Conservation (phyloP, 768 basidiomycete genomes). For the Boletus edulis region DNA sequence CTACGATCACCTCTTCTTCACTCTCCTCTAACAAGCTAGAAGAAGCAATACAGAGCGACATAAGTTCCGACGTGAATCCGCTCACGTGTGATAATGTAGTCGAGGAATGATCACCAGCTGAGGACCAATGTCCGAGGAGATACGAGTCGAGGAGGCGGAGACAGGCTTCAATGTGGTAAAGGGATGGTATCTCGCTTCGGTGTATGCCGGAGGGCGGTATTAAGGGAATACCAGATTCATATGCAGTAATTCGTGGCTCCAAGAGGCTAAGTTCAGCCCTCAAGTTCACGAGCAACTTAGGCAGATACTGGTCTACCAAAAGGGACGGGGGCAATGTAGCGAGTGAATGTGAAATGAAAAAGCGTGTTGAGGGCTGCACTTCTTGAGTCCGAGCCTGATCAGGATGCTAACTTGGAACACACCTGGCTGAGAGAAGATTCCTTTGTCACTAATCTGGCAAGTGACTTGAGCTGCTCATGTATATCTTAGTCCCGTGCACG, state of each 20-base stretch:
- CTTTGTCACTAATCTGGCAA: constrained; percentile 36
- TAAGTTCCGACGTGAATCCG: constrained; percentile 44
- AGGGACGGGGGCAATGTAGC: constrained; percentile 45
- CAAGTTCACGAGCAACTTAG: constrained; percentile 32
- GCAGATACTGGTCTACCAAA: constrained; percentile 34
- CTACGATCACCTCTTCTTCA: constrained; percentile 12
- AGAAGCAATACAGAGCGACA: constrained; percentile 50
- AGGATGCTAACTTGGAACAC: background rate
- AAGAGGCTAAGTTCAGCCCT: constrained; percentile 39
- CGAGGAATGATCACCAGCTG: constrained; percentile 13
- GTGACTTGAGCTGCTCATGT: constrained; percentile 31
- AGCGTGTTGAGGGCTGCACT: constrained; percentile 49
- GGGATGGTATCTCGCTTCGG: constrained; percentile 30
- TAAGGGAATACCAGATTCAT: constrained; percentile 40
- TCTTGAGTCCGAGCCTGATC: constrained; percentile 4
- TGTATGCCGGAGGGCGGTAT: constrained; percentile 26
- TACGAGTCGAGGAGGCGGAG: constrained; percentile 61
- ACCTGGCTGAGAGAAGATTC: constrained; percentile 28
- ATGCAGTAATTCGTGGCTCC: constrained; percentile 37
- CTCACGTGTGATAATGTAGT: constrained; percentile 8
- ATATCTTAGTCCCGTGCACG: constrained; percentile 5
- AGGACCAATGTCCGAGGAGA: constrained; percentile 57
- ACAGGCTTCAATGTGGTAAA: constrained; percentile 52
- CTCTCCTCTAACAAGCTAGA: constrained; percentile 36
- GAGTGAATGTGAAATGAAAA: constrained; percentile 52